A percentile compares a stretch with the other conserved stretches of the same genome.
Evolutionary conservation across 345 rosid genomes (phyloP).

Genomic region (Syzygium jambos): DNA sequence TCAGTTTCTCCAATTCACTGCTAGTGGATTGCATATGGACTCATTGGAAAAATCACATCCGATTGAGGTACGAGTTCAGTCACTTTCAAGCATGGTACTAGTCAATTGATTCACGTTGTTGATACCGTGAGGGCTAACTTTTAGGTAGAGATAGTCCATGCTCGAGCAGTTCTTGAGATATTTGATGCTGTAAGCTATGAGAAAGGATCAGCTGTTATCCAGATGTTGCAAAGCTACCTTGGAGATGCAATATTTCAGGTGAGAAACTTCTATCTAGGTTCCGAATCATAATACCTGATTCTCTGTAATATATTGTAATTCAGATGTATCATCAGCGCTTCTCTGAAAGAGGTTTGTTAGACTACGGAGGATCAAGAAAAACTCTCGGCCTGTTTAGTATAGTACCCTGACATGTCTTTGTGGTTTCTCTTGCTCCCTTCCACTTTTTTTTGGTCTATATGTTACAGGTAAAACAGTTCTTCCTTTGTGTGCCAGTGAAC

Average conservation of each 20-base stretch:
- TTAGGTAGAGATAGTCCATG: conserved; percentile 24
- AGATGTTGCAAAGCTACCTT: conserved; percentile 31
- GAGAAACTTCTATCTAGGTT: neutral
- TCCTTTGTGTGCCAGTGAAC: neutral
- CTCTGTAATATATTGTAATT: neutral
- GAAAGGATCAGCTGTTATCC: conserved; percentile 33
- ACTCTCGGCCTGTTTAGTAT: neutral
- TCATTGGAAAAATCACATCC: conserved; percentile 30
- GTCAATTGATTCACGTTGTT: neutral
- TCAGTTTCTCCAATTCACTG: conserved; percentile 19
- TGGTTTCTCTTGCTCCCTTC: neutral
- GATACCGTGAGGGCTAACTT: neutral
- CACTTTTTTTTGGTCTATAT: neutral
- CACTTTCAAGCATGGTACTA: neutral
- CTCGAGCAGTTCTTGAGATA: conserved; percentile 13
- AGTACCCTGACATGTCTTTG: neutral
- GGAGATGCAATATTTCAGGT: conserved; percentile 32
- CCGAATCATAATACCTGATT: neutral
- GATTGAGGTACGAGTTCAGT: conserved; percentile 17
- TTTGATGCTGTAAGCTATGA: conserved; percentile 29
- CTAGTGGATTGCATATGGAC: conserved; percentile 17
- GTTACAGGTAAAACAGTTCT: neutral
- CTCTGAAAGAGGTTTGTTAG: neutral
- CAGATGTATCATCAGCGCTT: neutral
- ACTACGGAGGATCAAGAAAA: neutral